phyloP scores from a whole-genome alignment of 169 alveolate genomes.

The Plasmodium malariae region DNA sequence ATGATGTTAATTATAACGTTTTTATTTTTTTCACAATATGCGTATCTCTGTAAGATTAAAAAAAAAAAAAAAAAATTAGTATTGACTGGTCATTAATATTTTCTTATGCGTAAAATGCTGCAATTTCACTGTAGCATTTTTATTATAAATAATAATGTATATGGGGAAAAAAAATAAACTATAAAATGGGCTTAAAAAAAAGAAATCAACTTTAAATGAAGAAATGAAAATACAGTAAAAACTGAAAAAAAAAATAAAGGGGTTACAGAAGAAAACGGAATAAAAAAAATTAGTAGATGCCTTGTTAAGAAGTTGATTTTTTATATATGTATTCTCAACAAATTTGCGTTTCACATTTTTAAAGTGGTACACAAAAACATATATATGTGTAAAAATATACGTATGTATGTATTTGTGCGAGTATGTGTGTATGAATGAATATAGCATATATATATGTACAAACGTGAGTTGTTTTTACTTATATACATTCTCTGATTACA shows the following conservation, averaged over 20 bases:
- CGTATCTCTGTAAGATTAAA: constrained; percentile 3
- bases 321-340: background rate
- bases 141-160: background rate
- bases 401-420: background rate
- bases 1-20: constrained; percentile 13
- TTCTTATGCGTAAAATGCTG: constrained; percentile 15
- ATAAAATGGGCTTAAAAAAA: background rate
- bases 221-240: background rate
- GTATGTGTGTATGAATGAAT: background rate
- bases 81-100: constrained; percentile 13
- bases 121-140: no score
- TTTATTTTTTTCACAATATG: constrained; percentile 13
- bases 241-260: background rate
- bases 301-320: background rate
- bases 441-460: constrained; percentile 1
- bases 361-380: background rate
- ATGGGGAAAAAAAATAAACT: constrained; percentile 6
- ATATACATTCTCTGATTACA: background rate
- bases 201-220: background rate
- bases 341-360: background rate
- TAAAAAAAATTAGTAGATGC: background rate
- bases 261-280: background rate
- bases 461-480: background rate
- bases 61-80: constrained; percentile 19
- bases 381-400: background rate